phyloP scores from a whole-genome alignment of 495 filamentous ascomycete species.

The Thozetella sp. region DNA sequence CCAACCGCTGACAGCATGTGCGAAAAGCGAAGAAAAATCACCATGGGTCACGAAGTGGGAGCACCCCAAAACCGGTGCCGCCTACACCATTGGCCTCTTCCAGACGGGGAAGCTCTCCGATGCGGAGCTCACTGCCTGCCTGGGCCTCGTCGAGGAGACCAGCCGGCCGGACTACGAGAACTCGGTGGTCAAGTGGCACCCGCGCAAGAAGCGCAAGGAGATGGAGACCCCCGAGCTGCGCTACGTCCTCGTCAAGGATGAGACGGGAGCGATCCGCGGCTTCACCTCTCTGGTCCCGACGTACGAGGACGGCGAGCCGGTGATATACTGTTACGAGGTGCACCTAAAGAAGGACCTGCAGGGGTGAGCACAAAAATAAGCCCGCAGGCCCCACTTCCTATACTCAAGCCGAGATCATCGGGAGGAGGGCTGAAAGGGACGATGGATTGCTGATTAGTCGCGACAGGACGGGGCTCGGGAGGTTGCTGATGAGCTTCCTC shows the following conservation, averaged over 20 bases:
- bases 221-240: slow-evolving; percentile 74
- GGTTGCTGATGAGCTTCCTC: slow-evolving; percentile 42
- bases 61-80: slow-evolving; percentile 36
- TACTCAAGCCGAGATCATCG: neutral
- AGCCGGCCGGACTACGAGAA: slow-evolving; percentile 66
- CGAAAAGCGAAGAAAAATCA: slow-evolving; percentile 10
- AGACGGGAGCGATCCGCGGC: slow-evolving; percentile 42
- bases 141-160: slow-evolving; percentile 69
- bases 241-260: slow-evolving; percentile 60
- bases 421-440: neutral
- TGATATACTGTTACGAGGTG: slow-evolving; percentile 89
- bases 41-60: slow-evolving; percentile 42
- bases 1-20: neutral
- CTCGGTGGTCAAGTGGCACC: slow-evolving; percentile 70
- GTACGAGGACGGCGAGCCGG: slow-evolving; percentile 72
- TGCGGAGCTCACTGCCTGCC: slow-evolving; percentile 66
- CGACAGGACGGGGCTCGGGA: slow-evolving; percentile 46
- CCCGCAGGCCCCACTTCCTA: neutral
- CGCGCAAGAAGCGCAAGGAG: slow-evolving; percentile 68
- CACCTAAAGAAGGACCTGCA: slow-evolving; percentile 64
- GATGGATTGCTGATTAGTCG: neutral
- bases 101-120: slow-evolving; percentile 45
- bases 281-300: slow-evolving; percentile 86
- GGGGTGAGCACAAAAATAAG: slow-evolving; percentile 28
- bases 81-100: slow-evolving; percentile 47